Base-by-base conservation (phyloP, 2,329 filamentous ascomycete species). In the Ilyonectria mors-panacis region DNA sequence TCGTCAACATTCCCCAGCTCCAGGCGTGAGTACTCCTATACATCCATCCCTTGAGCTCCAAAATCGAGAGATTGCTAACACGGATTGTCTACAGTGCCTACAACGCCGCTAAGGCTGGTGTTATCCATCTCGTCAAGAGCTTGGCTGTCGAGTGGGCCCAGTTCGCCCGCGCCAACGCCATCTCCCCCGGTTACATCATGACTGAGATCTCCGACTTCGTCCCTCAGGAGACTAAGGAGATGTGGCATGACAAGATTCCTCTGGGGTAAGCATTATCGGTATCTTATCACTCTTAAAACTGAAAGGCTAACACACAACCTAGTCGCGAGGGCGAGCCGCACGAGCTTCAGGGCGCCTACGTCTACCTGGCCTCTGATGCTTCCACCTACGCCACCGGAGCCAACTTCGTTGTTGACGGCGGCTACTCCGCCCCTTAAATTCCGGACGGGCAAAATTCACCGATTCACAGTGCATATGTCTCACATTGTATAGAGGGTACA, bases 61-160 rank as follows among this genome's bases (percentile, higher is more conserved):
- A 42, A 17, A 12, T 15, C 1, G 17, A 28, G 17, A 42, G 2
- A 9, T 53, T 26, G 7, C 63, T 61, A 13, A 63, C 7, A 26
- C 7, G 26, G 12, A 5, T n/a, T 9, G 7, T 58, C 4, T 54
- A 28, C 28, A 66, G 64, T 1, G 84, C 86, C 13, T 89, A 89
- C 76, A 89, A 89, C 68, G 83, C 82, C 8, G 85, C 83, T 33
- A 89, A 89, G 73, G 87, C 87, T 1, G 87, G 83, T 28, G 82
- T 88, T 17, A 86, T 84, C 2, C 88, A 89, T 62, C 82, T 89
- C 42, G 86, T 85, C 55, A 88, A 87, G 75, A 85, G 81, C 1
- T 78, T 89, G 28, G 86, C 87, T 0, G 79, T 85, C 6, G 87
- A 89, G 69, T 89, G 87, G 87, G 78, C 85, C 13, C 85, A 87